These are phyloP conservation scores for Aspergillus calidoustus DNA, from an alignment of 2,329 filamentous ascomycete species.

Conservation along the genomic window DNA sequence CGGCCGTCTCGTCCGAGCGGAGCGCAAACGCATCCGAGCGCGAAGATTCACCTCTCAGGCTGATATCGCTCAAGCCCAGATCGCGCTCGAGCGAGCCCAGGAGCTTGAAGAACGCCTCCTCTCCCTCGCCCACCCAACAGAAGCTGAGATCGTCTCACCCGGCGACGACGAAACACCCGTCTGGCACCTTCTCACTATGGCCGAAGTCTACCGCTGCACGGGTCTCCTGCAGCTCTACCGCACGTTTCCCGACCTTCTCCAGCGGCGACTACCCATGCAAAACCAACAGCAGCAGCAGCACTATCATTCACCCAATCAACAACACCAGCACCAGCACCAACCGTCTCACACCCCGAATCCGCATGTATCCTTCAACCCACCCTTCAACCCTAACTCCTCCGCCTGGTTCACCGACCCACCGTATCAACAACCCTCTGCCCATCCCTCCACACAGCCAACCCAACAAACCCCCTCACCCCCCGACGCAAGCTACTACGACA, in stretches of 20 bases:
- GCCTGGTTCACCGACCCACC: conserved; percentile 23
- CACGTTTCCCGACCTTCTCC: conserved; percentile 57
- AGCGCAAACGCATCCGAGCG: conserved; percentile 40
- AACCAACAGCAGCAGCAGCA: neutral
- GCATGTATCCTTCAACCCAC: conserved; percentile 30
- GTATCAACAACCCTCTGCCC: conserved; percentile 15
- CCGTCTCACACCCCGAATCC: conserved; percentile 5
- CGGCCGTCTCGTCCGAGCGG: conserved; percentile 45
- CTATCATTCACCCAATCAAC: conserved; percentile 14
- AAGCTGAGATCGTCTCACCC: conserved; percentile 54
- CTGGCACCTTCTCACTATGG: conserved; percentile 58
- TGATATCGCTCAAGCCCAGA: conserved; percentile 38
- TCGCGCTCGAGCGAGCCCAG: conserved; percentile 41
- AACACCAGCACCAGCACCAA: neutral
- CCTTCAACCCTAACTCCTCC: conserved; percentile 27
- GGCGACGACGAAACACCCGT: conserved; percentile 59
- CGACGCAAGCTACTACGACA: conserved; percentile 27
- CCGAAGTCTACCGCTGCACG: conserved; percentile 58
- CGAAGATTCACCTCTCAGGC: conserved; percentile 43
- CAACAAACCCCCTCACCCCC: conserved; percentile 31
- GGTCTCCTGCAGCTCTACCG: conserved; percentile 61
- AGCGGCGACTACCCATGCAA: conserved; percentile 44
- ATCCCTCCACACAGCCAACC: conserved; percentile 25
- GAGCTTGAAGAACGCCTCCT: conserved; percentile 55
- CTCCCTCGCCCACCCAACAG: conserved; percentile 51